Percentiles rank a stretch among this genome's conserved stretches.
phyloP scores from a whole-genome alignment of 441 rosid species.

The Melastoma candidum region DNA sequence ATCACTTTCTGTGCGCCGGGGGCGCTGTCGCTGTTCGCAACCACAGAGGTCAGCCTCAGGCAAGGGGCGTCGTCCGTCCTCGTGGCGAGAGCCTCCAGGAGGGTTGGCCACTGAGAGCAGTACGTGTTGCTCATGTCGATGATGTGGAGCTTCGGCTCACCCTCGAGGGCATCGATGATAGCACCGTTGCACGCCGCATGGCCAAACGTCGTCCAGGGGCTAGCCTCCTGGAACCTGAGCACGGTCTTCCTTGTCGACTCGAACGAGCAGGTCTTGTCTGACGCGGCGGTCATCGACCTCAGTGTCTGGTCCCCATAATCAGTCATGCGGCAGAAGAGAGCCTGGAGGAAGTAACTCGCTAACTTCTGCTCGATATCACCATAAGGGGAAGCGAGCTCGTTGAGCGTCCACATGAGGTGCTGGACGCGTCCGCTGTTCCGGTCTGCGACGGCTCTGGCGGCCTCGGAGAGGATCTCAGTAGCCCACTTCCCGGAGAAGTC shows the following conservation, averaged over 20 bases:
- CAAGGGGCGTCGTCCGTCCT: conserved; percentile 80
- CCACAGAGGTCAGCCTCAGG: conserved; percentile 54
- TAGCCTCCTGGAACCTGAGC: conserved; percentile 81
- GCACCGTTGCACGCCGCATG: conserved; percentile 91
- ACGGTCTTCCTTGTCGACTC: conserved; percentile 72
- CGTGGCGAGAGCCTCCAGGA: conserved; percentile 86
- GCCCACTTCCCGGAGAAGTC: conserved; percentile 75
- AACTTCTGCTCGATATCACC: conserved; percentile 84
- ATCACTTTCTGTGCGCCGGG: conserved; percentile 46
- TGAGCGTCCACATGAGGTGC: conserved; percentile 86
- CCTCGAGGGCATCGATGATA: conserved; percentile 78
- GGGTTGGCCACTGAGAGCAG: conserved; percentile 96
- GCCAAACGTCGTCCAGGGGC: conserved; percentile 93
- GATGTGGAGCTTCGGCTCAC: conserved; percentile 68
- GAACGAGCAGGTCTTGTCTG: conserved; percentile 63
- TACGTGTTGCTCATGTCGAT: conserved; percentile 74
- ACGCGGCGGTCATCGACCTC: conserved; percentile 42
- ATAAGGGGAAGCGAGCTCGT: conserved; percentile 73
- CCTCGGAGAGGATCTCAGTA: conserved; percentile 48
- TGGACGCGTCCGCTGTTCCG: conserved; percentile 51
- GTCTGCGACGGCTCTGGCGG: conserved; percentile 60
- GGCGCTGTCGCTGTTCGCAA: conserved; percentile 27
- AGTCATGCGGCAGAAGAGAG: conserved; percentile 73
- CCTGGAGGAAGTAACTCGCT: conserved; percentile 75
- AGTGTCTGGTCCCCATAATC: conserved; percentile 58